Evolutionary conservation across 169 alveolate genomes (phyloP).

Genomic region (Eimeria acervulina): DNA sequence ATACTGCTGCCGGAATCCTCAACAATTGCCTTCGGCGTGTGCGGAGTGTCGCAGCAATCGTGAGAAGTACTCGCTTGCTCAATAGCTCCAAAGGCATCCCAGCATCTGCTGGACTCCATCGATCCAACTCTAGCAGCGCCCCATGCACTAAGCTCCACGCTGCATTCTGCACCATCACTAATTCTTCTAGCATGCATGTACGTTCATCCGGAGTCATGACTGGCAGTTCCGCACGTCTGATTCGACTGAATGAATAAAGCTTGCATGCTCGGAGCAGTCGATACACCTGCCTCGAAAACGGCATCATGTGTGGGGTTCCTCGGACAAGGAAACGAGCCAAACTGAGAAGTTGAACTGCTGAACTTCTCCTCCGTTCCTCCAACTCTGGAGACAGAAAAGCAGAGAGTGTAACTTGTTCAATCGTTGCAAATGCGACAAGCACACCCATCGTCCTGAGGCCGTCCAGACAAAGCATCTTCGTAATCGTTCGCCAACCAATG

Average conservation of each 20-base stretch:
- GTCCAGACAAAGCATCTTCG: neutral
- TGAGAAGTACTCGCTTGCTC: neutral
- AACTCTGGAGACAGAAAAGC: neutral
- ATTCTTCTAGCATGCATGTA: neutral
- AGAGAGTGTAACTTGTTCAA: neutral
- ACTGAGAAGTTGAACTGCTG: neutral
- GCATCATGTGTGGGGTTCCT: neutral
- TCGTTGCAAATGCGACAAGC: neutral
- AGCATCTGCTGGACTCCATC: neutral
- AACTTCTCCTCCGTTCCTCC: neutral
- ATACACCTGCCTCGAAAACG: neutral
- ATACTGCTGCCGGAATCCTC: conserved; percentile 8
- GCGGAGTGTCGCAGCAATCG: neutral
- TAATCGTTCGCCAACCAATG: neutral
- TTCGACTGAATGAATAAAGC: neutral
- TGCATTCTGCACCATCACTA: neutral
- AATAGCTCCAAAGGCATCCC: neutral
- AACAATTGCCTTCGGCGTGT: neutral
- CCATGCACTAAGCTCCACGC: neutral
- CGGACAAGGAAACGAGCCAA: neutral
- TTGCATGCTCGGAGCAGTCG: neutral
- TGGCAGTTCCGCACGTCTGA: neutral
- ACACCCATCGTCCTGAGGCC: neutral
- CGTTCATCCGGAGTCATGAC: neutral
- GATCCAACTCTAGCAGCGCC: neutral